Evolutionary conservation across 805 yeast genomes (phyloP), one percentile per base, ranked within the genome.

Genomic region (Pichia membranifaciens): DNA sequence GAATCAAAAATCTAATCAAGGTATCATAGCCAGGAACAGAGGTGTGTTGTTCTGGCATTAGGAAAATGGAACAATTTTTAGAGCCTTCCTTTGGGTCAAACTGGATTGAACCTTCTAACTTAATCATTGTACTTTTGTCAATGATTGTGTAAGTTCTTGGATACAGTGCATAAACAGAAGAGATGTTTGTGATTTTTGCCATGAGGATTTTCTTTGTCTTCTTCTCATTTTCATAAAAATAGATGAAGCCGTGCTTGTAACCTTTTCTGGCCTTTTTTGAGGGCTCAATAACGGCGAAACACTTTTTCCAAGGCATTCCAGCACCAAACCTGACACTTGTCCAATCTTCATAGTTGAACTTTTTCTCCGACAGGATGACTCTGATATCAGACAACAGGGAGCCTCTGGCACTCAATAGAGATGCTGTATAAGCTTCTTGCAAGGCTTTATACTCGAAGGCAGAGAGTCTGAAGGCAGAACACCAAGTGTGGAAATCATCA

Each of bases 241-340:
- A 70, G 21, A 88, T 79, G 55, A 81, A 74, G 28, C 96, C 96
- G 13, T 76, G 71, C 51, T 71, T 55, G 64, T 74, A 54, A 58
- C 66, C 64, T 67, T 76, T 62, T 52, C 64, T 67, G 53, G 64
- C 81, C 58, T 74, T 60, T 34, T 70, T 54, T 57, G 89, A 69
- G 54, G 90, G 90, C 55, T 85, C 86, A 48, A 91, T 77, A 10
- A 90, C 96, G 3, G 96, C 91, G 70, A 78, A 93, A 60, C 96
- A 91, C 50, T 95, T 76, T 60, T 83, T 86, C 97, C 97, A 93
- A 1, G 97, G 96, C 95, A 88, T 87, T 21, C 99, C 99, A 9
- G 93, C 78, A 17, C 99, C 98, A 65, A 91, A 93, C 54, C 98
- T 74, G 16, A 93, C 95, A 62, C 89, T 78, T 38, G 85, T 89